Base-by-base conservation (phyloP, 768 basidiomycete genomes). In the Suillus hirtellus region DNA sequence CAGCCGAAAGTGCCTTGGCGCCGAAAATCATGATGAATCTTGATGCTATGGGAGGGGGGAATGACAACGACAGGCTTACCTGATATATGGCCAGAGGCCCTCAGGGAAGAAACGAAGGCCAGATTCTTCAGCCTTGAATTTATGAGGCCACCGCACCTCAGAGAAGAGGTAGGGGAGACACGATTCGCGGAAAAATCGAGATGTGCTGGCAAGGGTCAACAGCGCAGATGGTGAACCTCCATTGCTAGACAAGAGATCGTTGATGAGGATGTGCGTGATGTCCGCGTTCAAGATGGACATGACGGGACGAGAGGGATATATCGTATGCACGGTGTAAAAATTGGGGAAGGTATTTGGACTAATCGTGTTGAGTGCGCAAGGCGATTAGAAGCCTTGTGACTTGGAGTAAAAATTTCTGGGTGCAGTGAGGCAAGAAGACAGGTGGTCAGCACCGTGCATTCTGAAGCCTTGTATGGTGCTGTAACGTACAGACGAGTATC, bases 281-380 rank as follows among this genome's bases (percentile, higher is more conserved):
- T 75, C 74, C 27, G 71, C 74, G 72, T 75, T 72, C 44, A 75
- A 66, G 38, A 67, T 63, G 19, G 74, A 73, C 74, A 75, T 75
- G 62, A 21, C 34, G 40, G 53, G 63, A 35, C 47, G 50, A 47
- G 59, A 47, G 12, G 64, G 37, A 42, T 27, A 19, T 54, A 21
- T 37, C 35, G 40, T 58, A 42, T 31, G 52, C 60, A 63, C 53
- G 53, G 59, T 31, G 46, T 35, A 63, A 43, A 64, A 60, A 54
- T 55, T 44, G 42, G n/a, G 24, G 47, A 52, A 66, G 60, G 40
- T 40, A 52, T 52, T 63, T 43, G n/a, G 17, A 49, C 34, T 15
- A 31, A 21, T 40, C 37, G 58, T 46, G 64, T 42, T 52, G 60
- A 56, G 34, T 61, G 34, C 19, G 47, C 50, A 47, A 42, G 60